Evolutionary conservation across 108 stramenopile genomes (phyloP), one percentile per base, ranked within the genome.

Genomic region (Cyclotella cryptica): DNA sequence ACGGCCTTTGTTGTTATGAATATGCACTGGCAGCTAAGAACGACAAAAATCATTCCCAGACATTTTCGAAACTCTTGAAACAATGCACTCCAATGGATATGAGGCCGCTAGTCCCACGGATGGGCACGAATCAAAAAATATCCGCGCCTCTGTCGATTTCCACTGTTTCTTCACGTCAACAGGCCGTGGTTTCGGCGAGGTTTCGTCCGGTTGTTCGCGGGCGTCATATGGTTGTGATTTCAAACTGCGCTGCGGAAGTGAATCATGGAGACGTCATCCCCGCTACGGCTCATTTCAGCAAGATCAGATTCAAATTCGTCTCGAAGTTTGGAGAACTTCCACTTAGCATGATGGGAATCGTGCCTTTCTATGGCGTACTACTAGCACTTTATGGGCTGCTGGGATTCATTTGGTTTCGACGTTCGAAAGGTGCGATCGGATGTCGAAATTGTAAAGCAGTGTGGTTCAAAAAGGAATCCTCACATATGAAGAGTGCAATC

Each of bases 241-340:
- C 76, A 30, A 77, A 77, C 63, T 77, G 76, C 30, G 76, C 76
- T 18, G 76, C 58, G 3, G 39, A 43, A 61, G 14, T 60, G 3
- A 27, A 43, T 40, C 39, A 47, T 47, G 43, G 22, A 42, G 26
- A 42, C 3, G 64, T 24, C 9, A 42, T 18, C 13, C 69, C 69
- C 11, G 1, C 67, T 4, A 68, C 29, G 1, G 76, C 76, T 2
- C 58, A 69, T 39, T 49, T 77, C 57, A 28, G 46, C 6, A 39
- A 40, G 30, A 53, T 77, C 29, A 29, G 59, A 61, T 69, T 77
- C 42, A 62, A 61, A 17, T 77, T 77, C 49, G 57, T 65, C 21
- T 77, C 76, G 0, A 77, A 77, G 29, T 77, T 77, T 52, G 79
- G 79, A n/a, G 71, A 72, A 17, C 66, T 80, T n/a, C 79, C 79